These are phyloP conservation scores for Dendryphion nanum DNA, from an alignment of 2,329 filamentous ascomycete genomes.

Conservation along the genomic window DNA sequence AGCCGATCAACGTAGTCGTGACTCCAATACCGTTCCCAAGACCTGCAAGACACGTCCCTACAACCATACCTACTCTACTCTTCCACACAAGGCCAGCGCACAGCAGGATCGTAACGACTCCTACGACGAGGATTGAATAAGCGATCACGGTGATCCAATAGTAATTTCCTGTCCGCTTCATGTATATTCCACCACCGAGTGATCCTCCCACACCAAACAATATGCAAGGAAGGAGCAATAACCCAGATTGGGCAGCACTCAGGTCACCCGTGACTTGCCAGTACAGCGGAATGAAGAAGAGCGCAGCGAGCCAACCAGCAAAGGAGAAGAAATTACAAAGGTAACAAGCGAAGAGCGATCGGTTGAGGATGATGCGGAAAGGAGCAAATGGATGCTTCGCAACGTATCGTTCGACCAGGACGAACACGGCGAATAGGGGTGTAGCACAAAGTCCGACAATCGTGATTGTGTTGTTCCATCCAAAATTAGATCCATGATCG, in stretches of 20 bases:
- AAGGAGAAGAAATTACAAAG: constrained; percentile 71
- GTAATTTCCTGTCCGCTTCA: constrained; percentile 69
- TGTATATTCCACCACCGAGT: constrained; percentile 62
- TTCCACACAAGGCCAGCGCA: constrained; percentile 55
- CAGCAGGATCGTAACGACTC: constrained; percentile 56
- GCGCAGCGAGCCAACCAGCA: constrained; percentile 56
- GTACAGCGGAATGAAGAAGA: constrained; percentile 77
- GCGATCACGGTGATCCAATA: constrained; percentile 65
- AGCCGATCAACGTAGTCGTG: constrained; percentile 68
- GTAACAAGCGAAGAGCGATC: constrained; percentile 65
- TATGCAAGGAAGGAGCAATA: constrained; percentile 67
- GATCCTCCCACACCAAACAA: constrained; percentile 62
- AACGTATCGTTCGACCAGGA: constrained; percentile 66
- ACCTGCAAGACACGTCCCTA: constrained; percentile 56
- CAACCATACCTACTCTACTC: constrained; percentile 53
- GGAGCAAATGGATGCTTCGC: constrained; percentile 73
- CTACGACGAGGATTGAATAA: constrained; percentile 55
- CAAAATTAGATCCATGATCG: constrained; percentile 70
- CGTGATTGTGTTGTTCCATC: constrained; percentile 62
- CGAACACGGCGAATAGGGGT: constrained; percentile 63
- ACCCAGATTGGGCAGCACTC: constrained; percentile 62
- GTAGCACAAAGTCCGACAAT: constrained; percentile 58
- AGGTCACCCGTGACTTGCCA: constrained; percentile 70
- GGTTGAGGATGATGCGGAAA: constrained; percentile 68
- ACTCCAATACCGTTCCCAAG: constrained; percentile 62